phyloP scores from a whole-genome alignment of 2,329 filamentous ascomycete species.

The Cordyceps cicadae region DNA sequence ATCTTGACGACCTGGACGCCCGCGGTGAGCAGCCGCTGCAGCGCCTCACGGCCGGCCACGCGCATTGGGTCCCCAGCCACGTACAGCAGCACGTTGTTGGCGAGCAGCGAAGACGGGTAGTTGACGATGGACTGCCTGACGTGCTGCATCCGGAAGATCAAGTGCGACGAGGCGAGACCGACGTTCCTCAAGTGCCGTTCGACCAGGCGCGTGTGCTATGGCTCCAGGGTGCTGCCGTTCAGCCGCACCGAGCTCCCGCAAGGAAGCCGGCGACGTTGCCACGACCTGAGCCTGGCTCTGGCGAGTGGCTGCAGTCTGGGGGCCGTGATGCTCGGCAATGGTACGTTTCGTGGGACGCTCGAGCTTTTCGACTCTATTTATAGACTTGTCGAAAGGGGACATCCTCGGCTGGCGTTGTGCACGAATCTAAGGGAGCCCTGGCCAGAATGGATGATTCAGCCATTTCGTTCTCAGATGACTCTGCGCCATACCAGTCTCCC shows the following conservation, averaged over 20 bases:
- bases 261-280: background rate
- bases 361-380: background rate
- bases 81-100: conserved; percentile 16
- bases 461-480: conserved; percentile 7
- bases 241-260: background rate
- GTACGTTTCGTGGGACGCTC: background rate
- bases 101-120: conserved; percentile 33
- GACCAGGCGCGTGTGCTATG: conserved; percentile 10
- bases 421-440: background rate
- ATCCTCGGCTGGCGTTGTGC: background rate
- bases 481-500: background rate
- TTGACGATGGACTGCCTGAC: no score
- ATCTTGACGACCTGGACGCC: conserved; percentile 61
- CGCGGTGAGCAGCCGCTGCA: conserved; percentile 49
- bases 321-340: background rate
- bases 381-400: background rate
- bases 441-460: conserved; percentile 1
- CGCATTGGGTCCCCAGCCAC: background rate
- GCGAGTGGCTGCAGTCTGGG: background rate
- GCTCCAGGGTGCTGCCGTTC: background rate
- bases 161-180: no score
- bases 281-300: background rate
- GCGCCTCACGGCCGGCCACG: conserved; percentile 20
- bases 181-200: no score
- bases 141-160: no score